Conservation (phyloP, 2,329 filamentous ascomycete species). For the Pleurostoma richardsiae region DNA sequence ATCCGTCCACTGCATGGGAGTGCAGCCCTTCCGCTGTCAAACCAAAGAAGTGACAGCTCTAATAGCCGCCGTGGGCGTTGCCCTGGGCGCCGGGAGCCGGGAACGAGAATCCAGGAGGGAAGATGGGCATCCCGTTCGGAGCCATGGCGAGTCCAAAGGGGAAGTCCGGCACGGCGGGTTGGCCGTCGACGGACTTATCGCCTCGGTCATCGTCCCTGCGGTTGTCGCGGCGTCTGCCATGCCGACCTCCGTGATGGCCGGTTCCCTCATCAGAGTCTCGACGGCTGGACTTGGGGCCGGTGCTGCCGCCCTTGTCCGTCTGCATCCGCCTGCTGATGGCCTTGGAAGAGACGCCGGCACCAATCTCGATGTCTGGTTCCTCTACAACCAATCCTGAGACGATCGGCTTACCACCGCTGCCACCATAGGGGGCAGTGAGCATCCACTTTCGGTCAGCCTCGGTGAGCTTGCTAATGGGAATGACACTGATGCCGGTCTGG, state of each 20-base stretch:
- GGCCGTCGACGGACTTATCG: slow-evolving; percentile 12
- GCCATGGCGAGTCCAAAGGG: slow-evolving; percentile 38
- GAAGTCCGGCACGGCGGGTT: slow-evolving; percentile 27
- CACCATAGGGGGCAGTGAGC: slow-evolving; percentile 86
- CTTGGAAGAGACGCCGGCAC: slow-evolving; percentile 94
- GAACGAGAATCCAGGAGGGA: slow-evolving; percentile 39
- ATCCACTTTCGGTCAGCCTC: slow-evolving; percentile 98
- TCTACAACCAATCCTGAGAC: slow-evolving; percentile 84
- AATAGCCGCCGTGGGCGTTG: background rate
- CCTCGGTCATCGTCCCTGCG: slow-evolving; percentile 20
- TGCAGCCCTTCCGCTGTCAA: too few relatives aligned
- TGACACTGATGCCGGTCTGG: slow-evolving; percentile 82
- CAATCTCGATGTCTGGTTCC: slow-evolving; percentile 98
- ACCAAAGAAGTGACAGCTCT: too few relatives aligned
- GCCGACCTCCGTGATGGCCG: slow-evolving; percentile 11
- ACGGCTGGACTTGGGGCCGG: slow-evolving; percentile 60
- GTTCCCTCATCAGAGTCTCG: slow-evolving; percentile 23
- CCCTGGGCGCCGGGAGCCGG: slow-evolving; percentile 11
- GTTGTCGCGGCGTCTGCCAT: slow-evolving; percentile 11
- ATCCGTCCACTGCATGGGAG: too few relatives aligned
- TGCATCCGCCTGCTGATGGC: slow-evolving; percentile 67
- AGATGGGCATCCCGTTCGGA: slow-evolving; percentile 44
- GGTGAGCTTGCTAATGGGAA: slow-evolving; percentile 87
- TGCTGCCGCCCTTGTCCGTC: slow-evolving; percentile 60
- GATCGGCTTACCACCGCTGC: slow-evolving; percentile 78